These are phyloP conservation scores for Salix caprea DNA, from an alignment of 345 rosid genomes.

Conservation along the genomic window DNA sequence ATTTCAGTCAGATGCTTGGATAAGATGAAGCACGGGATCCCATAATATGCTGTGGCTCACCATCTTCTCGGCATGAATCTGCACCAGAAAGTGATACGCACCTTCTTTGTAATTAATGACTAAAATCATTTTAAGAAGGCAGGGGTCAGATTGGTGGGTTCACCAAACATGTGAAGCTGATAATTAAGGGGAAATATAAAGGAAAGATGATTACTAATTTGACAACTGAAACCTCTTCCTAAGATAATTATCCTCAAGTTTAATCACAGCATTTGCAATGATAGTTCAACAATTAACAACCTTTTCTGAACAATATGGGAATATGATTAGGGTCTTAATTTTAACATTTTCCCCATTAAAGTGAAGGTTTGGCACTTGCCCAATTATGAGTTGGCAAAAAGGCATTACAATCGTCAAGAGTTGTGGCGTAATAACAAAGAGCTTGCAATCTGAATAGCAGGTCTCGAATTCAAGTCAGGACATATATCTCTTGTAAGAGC, in stretches of 20 bases:
- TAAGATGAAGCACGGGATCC: constrained; percentile 19
- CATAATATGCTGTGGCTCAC: constrained; percentile 35
- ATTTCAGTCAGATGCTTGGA: neutral
- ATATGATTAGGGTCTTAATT: neutral
- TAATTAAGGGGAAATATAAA: neutral
- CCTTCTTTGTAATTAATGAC: constrained; percentile 12
- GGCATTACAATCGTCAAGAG: too few species aligned
- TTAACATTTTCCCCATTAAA: too few species aligned
- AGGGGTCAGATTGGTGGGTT: constrained; percentile 24
- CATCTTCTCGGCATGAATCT: constrained; percentile 31
- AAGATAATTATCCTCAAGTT: neutral
- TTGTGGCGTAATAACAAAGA: too few species aligned
- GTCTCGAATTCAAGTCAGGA: accelerated
- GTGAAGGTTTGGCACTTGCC: too few species aligned
- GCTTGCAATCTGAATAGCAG: too few species aligned
- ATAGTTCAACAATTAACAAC: constrained; percentile 20
- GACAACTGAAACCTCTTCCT: neutral
- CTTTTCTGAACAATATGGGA: neutral
- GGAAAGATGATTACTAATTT: neutral
- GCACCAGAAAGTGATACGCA: constrained; percentile 33
- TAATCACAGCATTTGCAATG: constrained; percentile 2
- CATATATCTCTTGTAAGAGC: too few species aligned
- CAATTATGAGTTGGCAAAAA: neutral
- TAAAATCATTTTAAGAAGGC: constrained; percentile 20
- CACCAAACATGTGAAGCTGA: constrained; percentile 23